Evolutionary conservation across 2,329 filamentous ascomycete genomes (phyloP).

Genomic region (Sporothrix protearum): DNA sequence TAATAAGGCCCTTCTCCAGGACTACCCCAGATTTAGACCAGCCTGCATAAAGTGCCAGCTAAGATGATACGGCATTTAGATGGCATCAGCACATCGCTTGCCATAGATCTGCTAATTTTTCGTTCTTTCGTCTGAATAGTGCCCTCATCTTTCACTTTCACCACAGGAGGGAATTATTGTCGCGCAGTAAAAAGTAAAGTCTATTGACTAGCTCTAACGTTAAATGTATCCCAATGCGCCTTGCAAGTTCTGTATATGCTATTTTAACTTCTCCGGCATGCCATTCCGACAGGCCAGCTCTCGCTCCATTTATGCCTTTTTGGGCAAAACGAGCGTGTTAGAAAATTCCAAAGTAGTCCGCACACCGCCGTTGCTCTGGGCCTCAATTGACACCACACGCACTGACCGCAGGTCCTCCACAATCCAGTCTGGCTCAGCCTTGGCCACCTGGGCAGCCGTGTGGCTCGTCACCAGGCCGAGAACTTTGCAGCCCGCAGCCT

Average conservation of each 20-base stretch:
- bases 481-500: constrained; percentile 80
- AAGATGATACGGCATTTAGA: not conserved
- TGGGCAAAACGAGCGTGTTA: constrained; percentile 49
- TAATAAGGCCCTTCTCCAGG: not conserved
- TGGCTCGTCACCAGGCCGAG: constrained; percentile 84
- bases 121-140: not conserved
- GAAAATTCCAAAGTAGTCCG: constrained; percentile 59
- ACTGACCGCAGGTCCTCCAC: constrained; percentile 75
- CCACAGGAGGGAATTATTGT: not conserved
- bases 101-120: not conserved
- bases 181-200: not conserved
- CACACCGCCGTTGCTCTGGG: constrained; percentile 46
- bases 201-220: not conserved
- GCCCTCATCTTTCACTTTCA: not conserved
- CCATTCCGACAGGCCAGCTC: not conserved
- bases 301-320: not conserved
- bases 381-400: constrained; percentile 55
- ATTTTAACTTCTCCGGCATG: not conserved
- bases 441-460: constrained; percentile 64
- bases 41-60: not conserved
- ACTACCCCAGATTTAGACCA: not conserved
- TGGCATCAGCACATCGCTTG: not conserved
- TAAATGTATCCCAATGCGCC: not conserved
- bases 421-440: constrained; percentile 83
- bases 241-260: not conserved